Base-by-base conservation (phyloP, 768 basidiomycete species). In the Collybia sordida region DNA sequence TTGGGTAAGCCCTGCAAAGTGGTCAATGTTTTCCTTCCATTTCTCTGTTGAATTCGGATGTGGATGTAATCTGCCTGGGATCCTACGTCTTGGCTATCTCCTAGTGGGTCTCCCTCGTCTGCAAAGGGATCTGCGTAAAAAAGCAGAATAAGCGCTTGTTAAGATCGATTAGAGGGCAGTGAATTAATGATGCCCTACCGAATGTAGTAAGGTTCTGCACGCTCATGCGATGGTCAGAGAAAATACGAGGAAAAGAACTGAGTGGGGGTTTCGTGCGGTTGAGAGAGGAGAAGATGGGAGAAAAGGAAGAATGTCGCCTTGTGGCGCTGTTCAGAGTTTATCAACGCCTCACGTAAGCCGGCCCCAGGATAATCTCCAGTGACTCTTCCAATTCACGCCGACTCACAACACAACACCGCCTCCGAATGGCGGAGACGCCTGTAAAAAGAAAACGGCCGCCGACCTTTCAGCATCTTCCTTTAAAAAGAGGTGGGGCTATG, bases 41-140 rank as follows among this genome's bases (percentile, higher is more conserved):
- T 99, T 65, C 97, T 84, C 73, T 99, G 97, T 72, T 99, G 97
- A 63, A 99, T 90, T 77, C 97, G 93, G 66, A 96, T 90, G 70
- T 95, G 93, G 68, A 95, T 90, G 70, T 92, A 87, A 67, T 91
- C 84, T 63, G 83, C 72, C 68, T 85, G 83, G 56, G 88, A 86
- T 59, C 88, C 88, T 63, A 91, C 88, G 77, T 90, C 85, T 61
- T 85, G 72, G 64, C 68, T 79, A 63, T 77, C 78, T 67, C 74
- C 83, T 64, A 91, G 87, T 65, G 86, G 85, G 72, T 92, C 90
- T 63, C 85, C 88, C 72, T 91, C 90, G 73, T 94, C 94, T 77
- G 90, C 91, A 79, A 96, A 96, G 77, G 93, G 93, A 83, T 96
- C 94, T 93, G 55, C 28, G 53, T 36, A 51, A 46, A 44, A 59